phyloP scores from a whole-genome alignment of 768 basidiomycete species.

The Rubroboletus satanas region DNA sequence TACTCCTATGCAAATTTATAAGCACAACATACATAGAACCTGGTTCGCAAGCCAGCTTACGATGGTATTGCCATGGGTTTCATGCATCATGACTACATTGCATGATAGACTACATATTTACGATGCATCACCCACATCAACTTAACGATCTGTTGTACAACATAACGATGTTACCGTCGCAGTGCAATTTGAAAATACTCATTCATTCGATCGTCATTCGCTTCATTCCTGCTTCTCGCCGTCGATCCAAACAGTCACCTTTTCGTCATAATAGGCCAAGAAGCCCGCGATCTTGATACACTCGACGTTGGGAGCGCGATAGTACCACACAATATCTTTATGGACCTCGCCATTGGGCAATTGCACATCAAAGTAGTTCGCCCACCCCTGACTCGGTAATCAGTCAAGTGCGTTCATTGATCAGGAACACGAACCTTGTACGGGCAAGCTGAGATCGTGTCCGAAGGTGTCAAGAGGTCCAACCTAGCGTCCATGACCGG shows the following conservation, averaged over 20 bases:
- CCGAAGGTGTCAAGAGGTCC: conserved; percentile 47
- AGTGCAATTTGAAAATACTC: background rate
- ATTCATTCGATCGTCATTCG: conserved; percentile 11
- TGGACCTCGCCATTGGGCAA: conserved; percentile 41
- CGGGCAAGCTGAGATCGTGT: conserved; percentile 48
- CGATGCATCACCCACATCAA: background rate
- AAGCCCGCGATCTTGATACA: conserved; percentile 48
- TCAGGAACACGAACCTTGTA: conserved; percentile 50
- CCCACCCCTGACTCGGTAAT: conserved; percentile 44
- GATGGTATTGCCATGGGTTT: conserved; percentile 12
- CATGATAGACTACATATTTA: background rate
- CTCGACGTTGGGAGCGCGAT: conserved; percentile 50
- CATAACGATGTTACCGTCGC: background rate
- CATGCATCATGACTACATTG: background rate
- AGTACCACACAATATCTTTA: conserved; percentile 62
- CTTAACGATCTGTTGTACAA: conserved; percentile 3
- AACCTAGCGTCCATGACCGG: conserved; percentile 52
- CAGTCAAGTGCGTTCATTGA: background rate
- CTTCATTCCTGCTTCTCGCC: conserved; percentile 46
- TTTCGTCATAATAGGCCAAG: conserved; percentile 63
- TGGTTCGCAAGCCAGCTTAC: conserved; percentile 16
- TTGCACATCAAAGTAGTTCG: conserved; percentile 53
- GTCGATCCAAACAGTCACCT: conserved; percentile 63
- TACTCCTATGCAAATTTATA: background rate
- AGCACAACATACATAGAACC: conserved; percentile 1